Evolutionary conservation across 208 protist species (phyloP).

Genomic region (Leishmania braziliensis): DNA sequence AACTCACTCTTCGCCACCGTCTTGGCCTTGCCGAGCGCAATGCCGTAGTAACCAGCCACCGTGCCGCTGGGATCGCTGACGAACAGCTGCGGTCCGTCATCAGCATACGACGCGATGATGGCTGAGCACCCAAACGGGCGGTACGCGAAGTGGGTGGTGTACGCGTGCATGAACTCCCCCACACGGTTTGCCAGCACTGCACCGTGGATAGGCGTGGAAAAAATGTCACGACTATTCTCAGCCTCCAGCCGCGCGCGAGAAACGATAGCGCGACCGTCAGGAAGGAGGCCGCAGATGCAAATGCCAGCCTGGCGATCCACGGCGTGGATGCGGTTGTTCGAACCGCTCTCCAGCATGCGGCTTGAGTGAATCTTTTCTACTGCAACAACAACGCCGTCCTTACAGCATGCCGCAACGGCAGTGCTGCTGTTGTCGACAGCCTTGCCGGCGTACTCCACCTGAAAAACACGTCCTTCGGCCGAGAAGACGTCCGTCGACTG

Average conservation of each 20-base stretch:
- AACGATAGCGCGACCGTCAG: conserved; percentile 96
- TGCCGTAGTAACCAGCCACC: conserved; percentile 94
- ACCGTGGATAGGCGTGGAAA: conserved; percentile 92
- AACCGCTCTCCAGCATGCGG: conserved; percentile 95
- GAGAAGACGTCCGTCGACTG: conserved; percentile 98
- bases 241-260: conserved; percentile 93
- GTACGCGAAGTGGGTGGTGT: conserved; percentile 94
- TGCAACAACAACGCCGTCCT: conserved; percentile 98
- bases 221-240: conserved; percentile 92
- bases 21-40: conserved; percentile 98
- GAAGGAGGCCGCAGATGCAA: conserved; percentile 95
- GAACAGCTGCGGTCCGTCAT: conserved; percentile 96
- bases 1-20: conserved; percentile 98
- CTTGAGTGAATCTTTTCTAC: conserved; percentile 98
- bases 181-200: conserved; percentile 91
- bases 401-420: conserved; percentile 95
- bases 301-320: conserved; percentile 94
- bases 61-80: conserved; percentile 97
- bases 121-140: conserved; percentile 97
- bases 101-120: conserved; percentile 94
- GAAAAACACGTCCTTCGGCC: conserved; percentile 99
- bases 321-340: conserved; percentile 95
- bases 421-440: conserved; percentile 99
- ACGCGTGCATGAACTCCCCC: conserved; percentile 94
- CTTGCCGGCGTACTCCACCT: conserved; percentile 99